Percentiles rank a stretch among this genome's conserved stretches.
phyloP scores from a whole-genome alignment of 2,329 filamentous ascomycete species.

The Colletotrichum sp. region DNA sequence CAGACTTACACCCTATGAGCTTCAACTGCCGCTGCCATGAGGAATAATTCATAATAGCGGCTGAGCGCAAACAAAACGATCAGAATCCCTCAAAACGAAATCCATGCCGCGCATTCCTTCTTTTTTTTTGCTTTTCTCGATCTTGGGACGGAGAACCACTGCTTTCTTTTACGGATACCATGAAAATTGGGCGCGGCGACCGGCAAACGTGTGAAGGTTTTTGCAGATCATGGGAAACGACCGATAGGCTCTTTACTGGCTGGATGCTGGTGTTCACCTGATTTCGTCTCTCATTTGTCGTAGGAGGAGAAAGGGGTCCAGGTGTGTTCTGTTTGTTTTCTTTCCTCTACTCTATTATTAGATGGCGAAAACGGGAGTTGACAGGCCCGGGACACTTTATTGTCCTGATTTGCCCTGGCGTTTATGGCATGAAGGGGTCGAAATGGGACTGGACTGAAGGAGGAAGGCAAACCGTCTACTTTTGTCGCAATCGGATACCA shows the following conservation, averaged over 20 bases:
- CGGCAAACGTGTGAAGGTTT: background rate
- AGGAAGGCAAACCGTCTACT: background rate
- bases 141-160: background rate
- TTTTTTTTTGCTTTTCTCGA: background rate
- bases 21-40: background rate
- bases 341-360: slow-evolving; percentile 1
- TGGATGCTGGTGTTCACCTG: slow-evolving; percentile 2
- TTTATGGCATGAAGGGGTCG: background rate
- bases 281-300: background rate
- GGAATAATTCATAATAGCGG: background rate
- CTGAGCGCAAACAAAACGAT: background rate
- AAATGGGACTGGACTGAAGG: background rate
- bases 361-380: slow-evolving; percentile 6
- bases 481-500: background rate
- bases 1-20: slow-evolving; percentile 24
- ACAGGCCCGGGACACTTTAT: background rate
- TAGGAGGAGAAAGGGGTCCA: background rate
- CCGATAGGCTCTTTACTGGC: background rate
- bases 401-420: background rate
- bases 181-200: background rate
- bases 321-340: background rate
- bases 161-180: background rate
- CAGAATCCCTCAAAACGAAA: background rate
- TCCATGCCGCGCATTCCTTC: background rate
- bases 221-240: slow-evolving; percentile 6